phyloP scores from a whole-genome alignment of 140 eudicot genomes.

The Anethum foeniculum region DNA sequence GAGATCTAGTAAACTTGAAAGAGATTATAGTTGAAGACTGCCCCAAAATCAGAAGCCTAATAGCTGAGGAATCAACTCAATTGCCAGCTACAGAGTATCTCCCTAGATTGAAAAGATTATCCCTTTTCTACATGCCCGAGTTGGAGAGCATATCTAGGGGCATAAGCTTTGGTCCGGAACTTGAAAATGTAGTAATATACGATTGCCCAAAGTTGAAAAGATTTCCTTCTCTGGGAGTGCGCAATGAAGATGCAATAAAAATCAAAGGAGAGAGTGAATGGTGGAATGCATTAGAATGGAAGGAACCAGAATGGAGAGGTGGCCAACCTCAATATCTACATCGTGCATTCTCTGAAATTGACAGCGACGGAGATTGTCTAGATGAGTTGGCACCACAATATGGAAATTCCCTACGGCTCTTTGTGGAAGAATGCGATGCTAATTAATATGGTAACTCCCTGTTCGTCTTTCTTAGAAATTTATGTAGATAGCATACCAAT shows the following conservation, averaged over 20 bases:
- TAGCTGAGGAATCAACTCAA: background rate
- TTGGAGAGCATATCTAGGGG: conserved; percentile 26
- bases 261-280: conserved; percentile 16
- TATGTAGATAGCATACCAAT: too few relatives aligned
- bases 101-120: conserved; percentile 15
- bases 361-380: background rate
- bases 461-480: too few relatives aligned
- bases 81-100: conserved; percentile 7
- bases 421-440: too few relatives aligned
- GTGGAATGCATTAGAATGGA: background rate
- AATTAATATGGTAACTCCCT: too few relatives aligned
- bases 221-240: conserved; percentile 13
- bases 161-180: conserved; percentile 17
- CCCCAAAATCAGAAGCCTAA: background rate
- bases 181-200: background rate
- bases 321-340: background rate
- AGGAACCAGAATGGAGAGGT: background rate
- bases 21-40: conserved; percentile 9
- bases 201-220: conserved; percentile 23
- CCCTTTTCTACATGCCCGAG: conserved; percentile 29
- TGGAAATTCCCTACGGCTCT: background rate
- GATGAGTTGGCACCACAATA: background rate
- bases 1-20: background rate
- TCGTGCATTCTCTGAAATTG: background rate
- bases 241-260: background rate